Evolutionary conservation across 371 early-diverging fungal species (phyloP), one percentile per base, ranked within the genome.

Genomic region (Mycotypha africana): DNA sequence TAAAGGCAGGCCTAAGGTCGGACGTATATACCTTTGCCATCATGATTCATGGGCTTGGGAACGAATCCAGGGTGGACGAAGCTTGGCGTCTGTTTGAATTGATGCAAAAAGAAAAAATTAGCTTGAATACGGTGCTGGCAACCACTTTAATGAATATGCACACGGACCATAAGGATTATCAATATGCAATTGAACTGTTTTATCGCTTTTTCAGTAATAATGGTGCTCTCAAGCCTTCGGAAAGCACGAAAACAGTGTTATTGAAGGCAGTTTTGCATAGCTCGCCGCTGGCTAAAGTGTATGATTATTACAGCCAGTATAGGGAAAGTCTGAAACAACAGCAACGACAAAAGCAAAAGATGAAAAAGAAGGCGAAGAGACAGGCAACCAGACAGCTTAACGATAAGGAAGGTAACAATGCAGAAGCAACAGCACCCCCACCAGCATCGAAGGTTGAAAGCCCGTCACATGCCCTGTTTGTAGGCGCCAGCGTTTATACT

Each of bases 81-180:
- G 75, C 71, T 25, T 74, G 75, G 75, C 38, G 58, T 14, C 21
- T 70, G 17, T 66, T 49, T 17, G 60, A 64, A 12, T 44, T 33
- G 3, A 70, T 74, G 71, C 36, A 62, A 35, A 28, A 59, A 14
- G 42, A 64, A 16, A 36, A 51, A 0, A 42, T 66, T 3, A 45
- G 55, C 21, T 38, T 64, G 2, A 68, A 70, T 24, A 40, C 42
- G 4, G 59, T 62, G 3, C 49, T 70, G 16, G 65, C 58, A 23
- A 74, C 68, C 2, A 60, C 71, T 1, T 41, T 74, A 19, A 66
- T 74, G 65, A 65, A 62, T 1, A 70, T 70, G 54, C 71, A 74
- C 39, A 60, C 65, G n/a, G 60, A 63, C n/a, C 59, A 65, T 3
- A 54, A 66, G 8, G 75, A 74, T 48, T 60, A 70, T 34, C 51